phyloP scores from a whole-genome alignment of 768 basidiomycete genomes.

The Ramaria sp. region DNA sequence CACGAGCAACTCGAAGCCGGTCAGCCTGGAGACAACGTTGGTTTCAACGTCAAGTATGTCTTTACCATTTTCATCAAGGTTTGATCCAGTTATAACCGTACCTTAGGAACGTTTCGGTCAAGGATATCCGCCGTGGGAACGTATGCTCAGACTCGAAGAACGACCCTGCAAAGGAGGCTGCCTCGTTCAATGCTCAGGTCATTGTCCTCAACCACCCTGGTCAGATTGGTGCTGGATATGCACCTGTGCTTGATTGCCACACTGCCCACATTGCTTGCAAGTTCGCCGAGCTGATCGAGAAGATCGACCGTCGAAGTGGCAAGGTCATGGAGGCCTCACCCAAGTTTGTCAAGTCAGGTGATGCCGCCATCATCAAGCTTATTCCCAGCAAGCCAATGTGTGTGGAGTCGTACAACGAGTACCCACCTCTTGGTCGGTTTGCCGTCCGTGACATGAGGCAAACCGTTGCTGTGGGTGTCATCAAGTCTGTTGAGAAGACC shows the following conservation, averaged over 20 bases:
- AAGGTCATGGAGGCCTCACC: slow-evolving; percentile 80
- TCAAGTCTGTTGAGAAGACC: slow-evolving; percentile 95
- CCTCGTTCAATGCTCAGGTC: slow-evolving; percentile 99
- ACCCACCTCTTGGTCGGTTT: slow-evolving; percentile 98
- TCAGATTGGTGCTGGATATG: slow-evolving; percentile 98
- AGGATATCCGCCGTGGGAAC: slow-evolving; percentile 99
- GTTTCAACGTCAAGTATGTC: slow-evolving; percentile 92
- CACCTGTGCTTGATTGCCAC: slow-evolving; percentile 99
- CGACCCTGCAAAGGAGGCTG: slow-evolving; percentile 98
- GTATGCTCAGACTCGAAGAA: slow-evolving; percentile 99
- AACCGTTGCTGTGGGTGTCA: slow-evolving; percentile 97
- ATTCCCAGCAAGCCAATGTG: slow-evolving; percentile 95
- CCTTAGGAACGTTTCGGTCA: slow-evolving; percentile 98
- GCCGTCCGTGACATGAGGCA: slow-evolving; percentile 99
- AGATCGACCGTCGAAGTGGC: slow-evolving; percentile 98
- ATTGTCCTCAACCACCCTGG: slow-evolving; percentile 99
- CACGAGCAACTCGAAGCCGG: slow-evolving; percentile 96
- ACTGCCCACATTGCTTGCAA: slow-evolving; percentile 99
- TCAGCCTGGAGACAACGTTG: slow-evolving; percentile 97
- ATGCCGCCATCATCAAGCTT: slow-evolving; percentile 98
- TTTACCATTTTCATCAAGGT: background rate
- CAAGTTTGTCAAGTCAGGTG: slow-evolving; percentile 99
- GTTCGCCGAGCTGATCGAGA: slow-evolving; percentile 96
- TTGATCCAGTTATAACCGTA: background rate
- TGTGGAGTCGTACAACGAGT: slow-evolving; percentile 90